Percentiles rank a stretch among this genome's conserved stretches.
Evolutionary conservation across 805 yeast genomes (phyloP).

Genomic region (Ogataea methylovora): DNA sequence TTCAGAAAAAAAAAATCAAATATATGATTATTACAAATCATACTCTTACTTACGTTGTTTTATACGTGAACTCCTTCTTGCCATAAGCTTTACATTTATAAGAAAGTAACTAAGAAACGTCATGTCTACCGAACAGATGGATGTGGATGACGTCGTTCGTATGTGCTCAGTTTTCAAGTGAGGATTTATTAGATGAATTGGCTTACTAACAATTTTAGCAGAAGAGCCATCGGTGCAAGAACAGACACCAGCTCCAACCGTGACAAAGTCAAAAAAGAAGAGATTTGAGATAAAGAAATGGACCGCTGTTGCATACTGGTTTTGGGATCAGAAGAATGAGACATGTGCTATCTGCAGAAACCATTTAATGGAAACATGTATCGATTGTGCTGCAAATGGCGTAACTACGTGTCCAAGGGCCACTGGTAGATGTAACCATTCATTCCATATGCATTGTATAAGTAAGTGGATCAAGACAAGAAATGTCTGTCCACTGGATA

Average conservation of each 20-base stretch:
- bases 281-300: constrained; percentile 92
- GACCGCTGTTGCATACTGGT: constrained; percentile 99
- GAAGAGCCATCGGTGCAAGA: background rate
- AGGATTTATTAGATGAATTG: background rate
- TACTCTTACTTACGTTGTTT: too few species aligned
- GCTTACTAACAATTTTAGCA: constrained; percentile 5
- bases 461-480: constrained; percentile 92
- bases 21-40: too few species aligned
- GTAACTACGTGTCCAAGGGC: constrained; percentile 83
- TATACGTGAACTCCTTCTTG: too few species aligned
- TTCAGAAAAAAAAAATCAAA: too few species aligned
- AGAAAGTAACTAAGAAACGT: too few species aligned
- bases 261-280: constrained; percentile 40
- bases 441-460: constrained; percentile 97
- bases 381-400: constrained; percentile 72
- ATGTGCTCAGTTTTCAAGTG: background rate
- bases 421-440: constrained; percentile 96
- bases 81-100: too few species aligned
- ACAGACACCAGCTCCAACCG: constrained; percentile 6
- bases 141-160: constrained; percentile 18
- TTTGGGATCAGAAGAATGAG: constrained; percentile 77
- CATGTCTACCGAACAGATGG: constrained; percentile 17
- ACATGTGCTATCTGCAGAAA: constrained; percentile 98
- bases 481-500: constrained; percentile 94
- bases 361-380: constrained; percentile 96